Percentiles rank a stretch among this genome's conserved stretches.
Evolutionary conservation across 148 eudicot genomes (phyloP).

Genomic region (Rhododendron williamsianum): DNA sequence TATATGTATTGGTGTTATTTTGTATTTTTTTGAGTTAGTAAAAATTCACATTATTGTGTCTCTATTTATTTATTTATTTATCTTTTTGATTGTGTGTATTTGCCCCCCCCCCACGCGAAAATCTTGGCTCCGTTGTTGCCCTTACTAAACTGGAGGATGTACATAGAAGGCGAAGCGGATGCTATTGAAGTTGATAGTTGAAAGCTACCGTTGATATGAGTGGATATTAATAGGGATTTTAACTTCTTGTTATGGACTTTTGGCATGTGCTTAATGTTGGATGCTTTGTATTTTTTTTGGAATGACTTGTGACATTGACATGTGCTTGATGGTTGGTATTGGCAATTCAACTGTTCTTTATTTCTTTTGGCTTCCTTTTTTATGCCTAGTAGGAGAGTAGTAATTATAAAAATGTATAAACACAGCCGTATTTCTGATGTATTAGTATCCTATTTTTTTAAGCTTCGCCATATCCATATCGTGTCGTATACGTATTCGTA

Average conservation of each 20-base stretch:
- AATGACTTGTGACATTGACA: too few species aligned
- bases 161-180: not conserved
- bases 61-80: too few species aligned
- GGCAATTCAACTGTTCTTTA: not conserved
- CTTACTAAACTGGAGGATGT: not conserved
- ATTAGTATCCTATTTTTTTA: too few species aligned
- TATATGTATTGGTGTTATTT: too few species aligned
- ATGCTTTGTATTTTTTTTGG: not conserved
- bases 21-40: too few species aligned
- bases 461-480: too few species aligned
- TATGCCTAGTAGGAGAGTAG: not conserved
- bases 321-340: not conserved
- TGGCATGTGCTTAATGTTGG: not conserved
- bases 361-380: not conserved
- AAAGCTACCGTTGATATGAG: not conserved
- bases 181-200: not conserved
- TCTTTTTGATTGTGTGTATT: too few species aligned
- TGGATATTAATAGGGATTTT: not conserved
- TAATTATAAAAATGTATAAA: too few species aligned
- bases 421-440: too few species aligned
- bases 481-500: not conserved
- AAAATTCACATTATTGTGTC: too few species aligned
- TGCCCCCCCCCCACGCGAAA: too few species aligned
- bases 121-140: too few species aligned
- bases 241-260: not conserved